These are phyloP conservation scores for Aspergillus ochraceoroseus DNA, from an alignment of 2,329 filamentous ascomycete species.

Conservation along the genomic window DNA sequence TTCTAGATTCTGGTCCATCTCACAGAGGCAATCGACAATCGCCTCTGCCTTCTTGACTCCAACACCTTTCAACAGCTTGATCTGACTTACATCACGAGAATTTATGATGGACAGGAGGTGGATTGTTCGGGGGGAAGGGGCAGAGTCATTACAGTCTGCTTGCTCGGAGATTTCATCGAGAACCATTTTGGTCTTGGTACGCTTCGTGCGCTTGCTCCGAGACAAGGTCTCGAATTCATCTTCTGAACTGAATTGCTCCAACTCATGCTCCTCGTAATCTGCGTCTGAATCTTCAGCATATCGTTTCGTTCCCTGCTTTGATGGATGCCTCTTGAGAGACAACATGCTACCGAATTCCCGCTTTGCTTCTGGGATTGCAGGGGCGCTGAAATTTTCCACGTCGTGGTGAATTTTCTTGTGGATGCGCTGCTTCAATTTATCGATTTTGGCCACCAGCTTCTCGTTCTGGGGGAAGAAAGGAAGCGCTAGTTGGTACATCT, in stretches of 20 bases:
- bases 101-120: constrained; percentile 46
- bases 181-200: constrained; percentile 23
- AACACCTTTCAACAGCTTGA: constrained; percentile 46
- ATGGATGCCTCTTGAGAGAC: constrained; percentile 29
- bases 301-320: constrained; percentile 26
- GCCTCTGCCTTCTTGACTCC: constrained; percentile 47
- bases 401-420: constrained; percentile 23
- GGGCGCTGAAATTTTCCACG: constrained; percentile 15
- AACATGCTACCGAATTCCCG: constrained; percentile 32
- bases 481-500: constrained; percentile 79
- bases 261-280: constrained; percentile 28
- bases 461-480: constrained; percentile 81
- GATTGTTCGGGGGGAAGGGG: constrained; percentile 40
- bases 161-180: constrained; percentile 18
- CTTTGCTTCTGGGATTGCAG: constrained; percentile 21
- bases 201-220: constrained; percentile 28
- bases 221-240: constrained; percentile 24
- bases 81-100: constrained; percentile 43
- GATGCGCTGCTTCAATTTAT: constrained; percentile 50
- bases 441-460: constrained; percentile 61
- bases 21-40: constrained; percentile 46
- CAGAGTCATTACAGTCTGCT: constrained; percentile 21
- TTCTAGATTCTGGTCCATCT: constrained; percentile 35
- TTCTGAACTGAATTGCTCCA: constrained; percentile 29
- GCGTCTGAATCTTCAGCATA: constrained; percentile 31